These are phyloP conservation scores for Microbotryum violaceum DNA, from an alignment of 1,284 basidiomycete genomes.

Conservation along the genomic window DNA sequence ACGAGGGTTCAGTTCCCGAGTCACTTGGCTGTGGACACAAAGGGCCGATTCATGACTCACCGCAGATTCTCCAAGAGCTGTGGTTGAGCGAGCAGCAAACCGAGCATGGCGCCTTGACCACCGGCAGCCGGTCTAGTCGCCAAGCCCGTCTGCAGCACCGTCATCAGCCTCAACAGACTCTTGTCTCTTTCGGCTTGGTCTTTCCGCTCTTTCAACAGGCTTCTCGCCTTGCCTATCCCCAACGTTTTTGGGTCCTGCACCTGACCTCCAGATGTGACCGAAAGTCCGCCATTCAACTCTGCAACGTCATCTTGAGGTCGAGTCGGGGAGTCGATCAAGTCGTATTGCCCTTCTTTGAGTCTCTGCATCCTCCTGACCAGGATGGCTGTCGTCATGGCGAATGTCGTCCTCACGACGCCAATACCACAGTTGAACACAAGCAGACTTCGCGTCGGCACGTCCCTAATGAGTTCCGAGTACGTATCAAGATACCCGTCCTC, in stretches of 20 bases:
- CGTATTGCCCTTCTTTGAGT: slow-evolving; percentile 63
- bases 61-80: slow-evolving; percentile 72
- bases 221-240: slow-evolving; percentile 10
- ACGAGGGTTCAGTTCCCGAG: not conserved
- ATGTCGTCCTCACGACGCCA: slow-evolving; percentile 80
- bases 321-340: slow-evolving; percentile 12
- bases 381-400: slow-evolving; percentile 92
- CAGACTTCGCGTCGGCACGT: slow-evolving; percentile 57
- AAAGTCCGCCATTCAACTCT: not conserved
- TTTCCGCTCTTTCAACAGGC: slow-evolving; percentile 23
- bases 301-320: slow-evolving; percentile 2
- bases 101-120: slow-evolving; percentile 59
- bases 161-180: slow-evolving; percentile 35
- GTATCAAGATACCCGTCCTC: slow-evolving; percentile 84
- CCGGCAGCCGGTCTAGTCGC: slow-evolving; percentile 18
- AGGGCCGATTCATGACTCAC: slow-evolving; percentile 47
- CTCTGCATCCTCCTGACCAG: slow-evolving; percentile 81
- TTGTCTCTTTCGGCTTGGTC: slow-evolving; percentile 30
- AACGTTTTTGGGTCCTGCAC: not conserved
- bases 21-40: not conserved
- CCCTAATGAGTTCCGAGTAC: slow-evolving; percentile 47
- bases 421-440: slow-evolving; percentile 96
- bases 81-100: slow-evolving; percentile 71
- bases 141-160: slow-evolving; percentile 25
- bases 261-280: not conserved